Evolutionary conservation across 208 protist genomes (phyloP), one percentile per base, ranked within the genome.

Genomic region (Endotrypanum monterogeii): DNA sequence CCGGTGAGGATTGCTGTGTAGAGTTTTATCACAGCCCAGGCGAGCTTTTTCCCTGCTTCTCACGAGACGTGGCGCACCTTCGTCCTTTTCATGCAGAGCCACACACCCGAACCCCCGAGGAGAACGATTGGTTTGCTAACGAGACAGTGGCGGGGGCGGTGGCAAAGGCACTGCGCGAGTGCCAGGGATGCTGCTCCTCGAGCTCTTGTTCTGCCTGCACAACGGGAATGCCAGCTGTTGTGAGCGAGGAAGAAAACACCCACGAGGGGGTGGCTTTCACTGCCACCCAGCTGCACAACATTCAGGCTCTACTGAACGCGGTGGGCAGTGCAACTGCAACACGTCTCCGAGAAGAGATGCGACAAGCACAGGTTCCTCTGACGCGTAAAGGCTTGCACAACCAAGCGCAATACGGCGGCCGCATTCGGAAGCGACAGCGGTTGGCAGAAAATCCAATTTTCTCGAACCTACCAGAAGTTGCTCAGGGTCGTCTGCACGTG

Each of bases 1-100:
- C n/a, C 30, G 74, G n/a, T 12, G 81, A 83, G 11, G 88, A 92
- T 67, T 84, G 72, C 73, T 90, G 88, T 65, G 88, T 93, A 8
- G 87, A 89, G 76, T 94, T 96, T 69, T 94, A 89, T 54, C 92
- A 96, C 74, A 73, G 85, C 73, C 81, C 75, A 1, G 83, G 83
- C 7, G 83, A 93, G 67, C 76, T 94, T 2, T 94, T 92, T 70
- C 83, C 88, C 0, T 54, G 94, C 46, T 18, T 54, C 28, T 82
- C 86, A 0, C 56, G 60, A 32, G 80, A 83, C 62, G 23, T 39
- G 1, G 35, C 51, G 1, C 74, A 54, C n/a, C 83, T 93, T 18
- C 84, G 72, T 3, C 46, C 72, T 9, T 83, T 96, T 39, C 91
- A 96, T 56, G 41, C 56, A 11, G 70, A 60, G 1, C 67, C 70